phyloP scores from a whole-genome alignment of 495 filamentous ascomycete genomes.

The Trichoderma asperelloides region DNA sequence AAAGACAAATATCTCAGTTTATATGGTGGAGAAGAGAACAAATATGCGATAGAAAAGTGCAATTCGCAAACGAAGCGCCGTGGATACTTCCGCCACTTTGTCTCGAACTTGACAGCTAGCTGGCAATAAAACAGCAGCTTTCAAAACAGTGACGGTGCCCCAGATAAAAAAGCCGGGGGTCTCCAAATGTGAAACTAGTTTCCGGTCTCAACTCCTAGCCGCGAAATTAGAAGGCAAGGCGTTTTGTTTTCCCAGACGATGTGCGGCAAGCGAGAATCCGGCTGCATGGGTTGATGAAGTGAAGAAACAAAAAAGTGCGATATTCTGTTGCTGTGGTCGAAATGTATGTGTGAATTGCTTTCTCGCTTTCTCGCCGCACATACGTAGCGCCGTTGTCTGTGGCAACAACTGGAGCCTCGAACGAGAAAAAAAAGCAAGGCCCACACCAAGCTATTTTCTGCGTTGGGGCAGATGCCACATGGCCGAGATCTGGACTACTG shows the following conservation, averaged over 20 bases:
- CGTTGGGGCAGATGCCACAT: neutral
- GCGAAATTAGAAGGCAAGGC: neutral
- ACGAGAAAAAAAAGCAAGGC: neutral
- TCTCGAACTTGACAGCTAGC: conserved; percentile 2
- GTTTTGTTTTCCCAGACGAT: neutral
- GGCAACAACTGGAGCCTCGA: conserved; percentile 2
- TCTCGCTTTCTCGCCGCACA: conserved; percentile 3
- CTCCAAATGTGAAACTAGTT: conserved; percentile 3
- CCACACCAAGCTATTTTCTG: neutral
- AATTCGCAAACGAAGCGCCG: neutral
- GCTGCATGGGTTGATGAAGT: neutral
- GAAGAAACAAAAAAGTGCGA: neutral
- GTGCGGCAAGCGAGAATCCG: neutral
- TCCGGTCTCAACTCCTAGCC: neutral
- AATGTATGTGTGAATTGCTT: neutral
- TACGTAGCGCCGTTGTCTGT: conserved; percentile 9
- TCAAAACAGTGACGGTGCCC: neutral
- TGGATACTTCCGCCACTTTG: neutral
- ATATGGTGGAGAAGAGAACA: neutral
- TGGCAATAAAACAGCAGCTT: neutral
- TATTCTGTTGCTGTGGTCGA: neutral
- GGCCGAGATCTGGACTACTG: neutral
- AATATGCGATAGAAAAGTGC: neutral
- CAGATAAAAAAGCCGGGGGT: neutral
- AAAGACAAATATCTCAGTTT: neutral